Evolutionary conservation across 192 early-diverging fungal genomes (phyloP).

Genomic region (Haplosporangium gracile): DNA sequence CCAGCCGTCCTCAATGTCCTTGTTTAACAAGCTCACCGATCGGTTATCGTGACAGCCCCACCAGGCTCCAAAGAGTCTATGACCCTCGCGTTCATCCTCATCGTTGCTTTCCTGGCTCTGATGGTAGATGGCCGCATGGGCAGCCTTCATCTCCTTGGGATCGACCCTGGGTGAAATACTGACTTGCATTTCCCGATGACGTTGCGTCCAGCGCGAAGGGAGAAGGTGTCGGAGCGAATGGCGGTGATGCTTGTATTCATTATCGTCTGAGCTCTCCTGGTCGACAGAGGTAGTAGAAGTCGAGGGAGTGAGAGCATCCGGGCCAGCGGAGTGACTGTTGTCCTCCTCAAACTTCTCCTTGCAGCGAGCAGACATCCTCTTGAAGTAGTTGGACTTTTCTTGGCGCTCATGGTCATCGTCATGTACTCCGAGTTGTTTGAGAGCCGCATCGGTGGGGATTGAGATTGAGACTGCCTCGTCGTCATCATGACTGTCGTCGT

Average conservation of each 20-base stretch:
- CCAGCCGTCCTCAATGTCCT: conserved; percentile 28
- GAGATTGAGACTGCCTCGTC: conserved; percentile 30
- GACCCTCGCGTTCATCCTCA: conserved; percentile 12
- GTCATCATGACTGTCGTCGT: neutral
- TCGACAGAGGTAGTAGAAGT: neutral
- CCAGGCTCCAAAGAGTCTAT: conserved; percentile 34
- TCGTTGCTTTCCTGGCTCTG: neutral
- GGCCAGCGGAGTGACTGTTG: neutral
- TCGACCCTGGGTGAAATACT: conserved; percentile 27
- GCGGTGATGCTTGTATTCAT: neutral
- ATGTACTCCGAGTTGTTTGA: conserved; percentile 24
- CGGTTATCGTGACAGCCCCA: conserved; percentile 26
- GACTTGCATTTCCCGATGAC: conserved; percentile 1
- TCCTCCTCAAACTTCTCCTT: conserved; percentile 49
- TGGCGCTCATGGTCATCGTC: conserved; percentile 19
- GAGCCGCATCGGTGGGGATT: conserved; percentile 30
- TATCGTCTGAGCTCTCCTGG: neutral
- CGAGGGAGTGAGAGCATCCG: neutral
- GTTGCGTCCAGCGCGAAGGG: neutral
- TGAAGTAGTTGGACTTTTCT: conserved; percentile 35
- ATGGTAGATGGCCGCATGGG: conserved; percentile 24
- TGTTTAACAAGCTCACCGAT: neutral
- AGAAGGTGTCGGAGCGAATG: conserved; percentile 3
- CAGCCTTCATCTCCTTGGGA: conserved; percentile 43
- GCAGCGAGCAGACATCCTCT: conserved; percentile 33